phyloP scores from a whole-genome alignment of 768 basidiomycete genomes.

The Leccinum variicolor region DNA sequence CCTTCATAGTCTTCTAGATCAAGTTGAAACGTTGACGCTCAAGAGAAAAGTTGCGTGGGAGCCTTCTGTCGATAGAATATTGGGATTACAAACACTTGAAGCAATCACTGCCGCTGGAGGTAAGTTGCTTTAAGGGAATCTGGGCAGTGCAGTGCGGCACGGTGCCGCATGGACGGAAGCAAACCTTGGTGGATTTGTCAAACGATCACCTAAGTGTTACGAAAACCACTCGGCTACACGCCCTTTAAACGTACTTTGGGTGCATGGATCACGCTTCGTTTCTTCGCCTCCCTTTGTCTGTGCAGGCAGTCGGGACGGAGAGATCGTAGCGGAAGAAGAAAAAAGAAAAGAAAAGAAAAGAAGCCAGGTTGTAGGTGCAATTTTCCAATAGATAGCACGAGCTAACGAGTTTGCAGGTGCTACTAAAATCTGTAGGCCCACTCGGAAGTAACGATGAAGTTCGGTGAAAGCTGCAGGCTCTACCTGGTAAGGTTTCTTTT shows the following conservation, averaged over 20 bases:
- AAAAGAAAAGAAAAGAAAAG: background rate
- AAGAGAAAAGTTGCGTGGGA: background rate
- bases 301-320: background rate
- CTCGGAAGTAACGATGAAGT: constrained; percentile 6
- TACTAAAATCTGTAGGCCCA: background rate
- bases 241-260: background rate
- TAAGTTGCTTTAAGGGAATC: too few species aligned
- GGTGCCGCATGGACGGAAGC: background rate
- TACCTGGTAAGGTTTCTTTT: constrained; percentile 13
- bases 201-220: background rate
- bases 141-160: too few species aligned
- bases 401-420: background rate
- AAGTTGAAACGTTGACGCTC: too few species aligned
- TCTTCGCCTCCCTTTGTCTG: background rate
- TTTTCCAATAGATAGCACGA: background rate
- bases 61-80: background rate
- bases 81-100: too few species aligned
- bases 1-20: too few species aligned
- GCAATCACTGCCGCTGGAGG: background rate
- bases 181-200: background rate
- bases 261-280: background rate
- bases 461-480: constrained; percentile 3
- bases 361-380: background rate
- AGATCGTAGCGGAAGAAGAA: background rate
- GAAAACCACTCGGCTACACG: background rate